These are phyloP conservation scores for Ceratocystis cacaofunesta DNA, from an alignment of 2,329 filamentous ascomycete genomes.

Conservation along the genomic window DNA sequence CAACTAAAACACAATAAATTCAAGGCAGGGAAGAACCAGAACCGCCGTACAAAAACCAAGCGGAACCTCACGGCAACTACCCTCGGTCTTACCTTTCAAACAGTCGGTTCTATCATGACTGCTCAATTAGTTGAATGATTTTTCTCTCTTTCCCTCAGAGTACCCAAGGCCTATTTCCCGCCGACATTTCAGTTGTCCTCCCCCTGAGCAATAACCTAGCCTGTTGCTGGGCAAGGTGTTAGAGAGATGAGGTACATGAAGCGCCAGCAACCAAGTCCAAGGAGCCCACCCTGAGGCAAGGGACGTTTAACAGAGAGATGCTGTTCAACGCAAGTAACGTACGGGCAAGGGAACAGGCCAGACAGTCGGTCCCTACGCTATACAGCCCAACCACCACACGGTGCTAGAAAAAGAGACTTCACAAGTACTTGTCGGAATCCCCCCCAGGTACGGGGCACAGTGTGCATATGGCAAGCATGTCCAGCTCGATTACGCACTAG, in stretches of 20 bases:
- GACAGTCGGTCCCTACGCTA: not conserved
- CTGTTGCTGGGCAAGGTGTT: too few relatives aligned
- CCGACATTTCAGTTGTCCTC: too few relatives aligned
- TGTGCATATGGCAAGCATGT: not conserved
- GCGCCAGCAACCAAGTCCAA: not conserved
- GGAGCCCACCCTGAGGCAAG: not conserved
- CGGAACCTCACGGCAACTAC: too few relatives aligned
- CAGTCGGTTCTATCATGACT: too few relatives aligned
- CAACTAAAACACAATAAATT: not conserved
- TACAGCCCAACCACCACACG: not conserved
- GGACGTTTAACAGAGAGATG: not conserved
- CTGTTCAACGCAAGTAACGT: too few relatives aligned
- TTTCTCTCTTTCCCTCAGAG: too few relatives aligned
- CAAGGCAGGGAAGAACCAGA: not conserved
- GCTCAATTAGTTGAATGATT: too few relatives aligned
- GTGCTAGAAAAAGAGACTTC: not conserved
- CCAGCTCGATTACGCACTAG: not conserved
- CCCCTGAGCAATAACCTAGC: too few relatives aligned
- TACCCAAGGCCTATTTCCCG: too few relatives aligned
- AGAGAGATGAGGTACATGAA: not conserved
- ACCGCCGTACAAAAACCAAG: too few relatives aligned
- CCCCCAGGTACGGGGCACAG: constrained; percentile 3
- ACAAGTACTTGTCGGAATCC: not conserved
- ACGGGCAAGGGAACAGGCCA: too few relatives aligned
- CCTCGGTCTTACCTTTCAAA: too few relatives aligned